Evolutionary conservation across 75 land plant species (phyloP), one percentile per base, ranked within the genome.

Genomic region (Sequoia sempervirens): DNA sequence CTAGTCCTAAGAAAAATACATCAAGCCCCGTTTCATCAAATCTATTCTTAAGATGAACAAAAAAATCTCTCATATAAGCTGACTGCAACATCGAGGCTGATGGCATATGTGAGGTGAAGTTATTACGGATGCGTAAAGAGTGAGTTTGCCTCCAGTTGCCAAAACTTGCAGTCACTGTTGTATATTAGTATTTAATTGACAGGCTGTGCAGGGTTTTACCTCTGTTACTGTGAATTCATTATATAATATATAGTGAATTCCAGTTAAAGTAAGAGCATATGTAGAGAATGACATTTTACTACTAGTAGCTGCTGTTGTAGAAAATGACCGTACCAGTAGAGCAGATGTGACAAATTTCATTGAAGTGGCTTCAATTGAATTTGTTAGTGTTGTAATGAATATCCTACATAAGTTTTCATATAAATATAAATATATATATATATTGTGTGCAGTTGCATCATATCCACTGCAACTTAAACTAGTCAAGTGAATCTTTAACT

Each of bases 131-230:
- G 1, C 46, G 15, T 11, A 78, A 78, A 78, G 46, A 78, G 26
- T 26, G 80, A 10, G 80, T 78, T 78, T 45, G 32, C 50, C 52
- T 45, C 30, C 9, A n/a, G 13, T 78, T 43, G 30, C 80, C 30
- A 45, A 45, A 45, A 26, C 80, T 45, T 78, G 80, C 80, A 78
- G 80, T 78, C 46, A 45, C 43, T 78, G 47, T 78, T 78, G 80
- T 78, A 78, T 43, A 78, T 45, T 78, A 78, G 80, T 78, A 78
- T 45, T 76, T 78, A 18, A 78, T 78, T 20, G 46, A 45, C 20
- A 40, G 38, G 26, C 79, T 78, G 80, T 78, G 80, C 80, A 45
- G 80, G 30, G 80, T 43, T 78, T 32, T 70, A 45, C 10, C 80
- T 78, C 52, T 78, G 52, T 40, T 78, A 13, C 80, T 20, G 30